These are phyloP conservation scores for Rhodotorula paludigena DNA, from an alignment of 768 basidiomycete genomes.

Conservation along the genomic window DNA sequence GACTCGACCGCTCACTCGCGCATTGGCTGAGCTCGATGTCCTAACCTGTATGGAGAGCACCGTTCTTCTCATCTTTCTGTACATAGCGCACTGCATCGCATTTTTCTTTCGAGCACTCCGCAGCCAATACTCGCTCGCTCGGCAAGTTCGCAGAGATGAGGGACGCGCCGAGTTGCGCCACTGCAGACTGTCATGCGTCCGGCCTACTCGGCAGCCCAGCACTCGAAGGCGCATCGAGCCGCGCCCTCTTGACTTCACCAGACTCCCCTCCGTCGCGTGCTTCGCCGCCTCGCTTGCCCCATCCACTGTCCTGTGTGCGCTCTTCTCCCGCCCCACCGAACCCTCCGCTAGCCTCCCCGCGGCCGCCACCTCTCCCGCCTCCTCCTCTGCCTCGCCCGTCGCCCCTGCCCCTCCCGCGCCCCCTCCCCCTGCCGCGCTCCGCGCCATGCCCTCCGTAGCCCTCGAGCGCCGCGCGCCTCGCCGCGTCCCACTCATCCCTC, in stretches of 20 bases:
- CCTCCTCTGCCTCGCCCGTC: constrained; percentile 15
- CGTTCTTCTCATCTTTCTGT: not conserved
- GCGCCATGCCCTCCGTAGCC: not conserved
- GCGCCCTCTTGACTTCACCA: not conserved
- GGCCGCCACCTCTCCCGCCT: not conserved
- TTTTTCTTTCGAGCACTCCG: no score
- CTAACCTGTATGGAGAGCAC: no score
- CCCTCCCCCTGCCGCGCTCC: not conserved
- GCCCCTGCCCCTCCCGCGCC: constrained; percentile 2
- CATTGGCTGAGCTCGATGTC: constrained; percentile 7
- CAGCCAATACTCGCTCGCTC: no score
- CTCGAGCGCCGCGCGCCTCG: not conserved
- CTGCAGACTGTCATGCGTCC: no score
- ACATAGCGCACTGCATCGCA: not conserved
- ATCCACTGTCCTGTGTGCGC: constrained; percentile 29
- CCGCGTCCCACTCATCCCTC: not conserved
- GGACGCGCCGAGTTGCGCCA: no score
- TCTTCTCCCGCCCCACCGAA: not conserved
- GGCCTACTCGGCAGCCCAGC: not conserved
- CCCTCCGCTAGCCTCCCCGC: not conserved
- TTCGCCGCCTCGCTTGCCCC: constrained; percentile 25
- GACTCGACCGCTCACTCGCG: constrained; percentile 14
- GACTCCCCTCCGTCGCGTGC: not conserved
- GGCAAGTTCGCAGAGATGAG: no score
- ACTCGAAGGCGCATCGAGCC: not conserved